These are phyloP conservation scores for Zygosaccharomyces sapae DNA, from an alignment of 1,139 yeast genomes.

Conservation along the genomic window DNA sequence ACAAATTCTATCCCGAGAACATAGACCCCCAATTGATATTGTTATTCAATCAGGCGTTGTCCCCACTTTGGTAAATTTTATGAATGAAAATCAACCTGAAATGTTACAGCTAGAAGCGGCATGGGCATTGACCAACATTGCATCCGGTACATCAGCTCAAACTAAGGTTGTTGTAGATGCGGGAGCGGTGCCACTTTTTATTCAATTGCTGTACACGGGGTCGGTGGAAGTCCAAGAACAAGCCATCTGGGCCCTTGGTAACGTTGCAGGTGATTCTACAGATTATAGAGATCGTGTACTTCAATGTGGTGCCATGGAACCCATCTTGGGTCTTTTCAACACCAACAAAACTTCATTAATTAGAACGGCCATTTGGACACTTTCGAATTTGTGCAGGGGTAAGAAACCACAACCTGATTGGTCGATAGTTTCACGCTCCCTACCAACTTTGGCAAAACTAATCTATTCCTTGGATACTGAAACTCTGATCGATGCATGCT, in stretches of 20 bases:
- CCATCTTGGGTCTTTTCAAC: conserved; percentile 73
- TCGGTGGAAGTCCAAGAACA: conserved; percentile 94
- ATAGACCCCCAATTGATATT: conserved; percentile 91
- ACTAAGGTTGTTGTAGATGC: conserved; percentile 87
- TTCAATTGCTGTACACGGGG: conserved; percentile 70
- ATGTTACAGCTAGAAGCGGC: conserved; percentile 96
- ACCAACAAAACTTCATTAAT: conserved; percentile 80
- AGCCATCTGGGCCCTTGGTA: conserved; percentile 98
- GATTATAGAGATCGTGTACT: conserved; percentile 85
- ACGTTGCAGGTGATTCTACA: conserved; percentile 96
- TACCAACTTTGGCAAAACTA: conserved; percentile 88
- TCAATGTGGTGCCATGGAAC: conserved; percentile 81
- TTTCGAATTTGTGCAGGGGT: conserved; percentile 94
- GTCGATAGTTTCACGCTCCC: conserved; percentile 77
- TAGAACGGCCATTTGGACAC: conserved; percentile 97
- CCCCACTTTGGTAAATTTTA: conserved; percentile 81
- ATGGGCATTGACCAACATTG: conserved; percentile 97
- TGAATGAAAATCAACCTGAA: conserved; percentile 73
- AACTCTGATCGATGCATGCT: conserved; percentile 93
- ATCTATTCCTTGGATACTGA: conserved; percentile 89
- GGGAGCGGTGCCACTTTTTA: conserved; percentile 91
- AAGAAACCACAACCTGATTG: conserved; percentile 96
- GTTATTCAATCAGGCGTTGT: conserved; percentile 93
- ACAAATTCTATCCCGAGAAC: conserved; percentile 89
- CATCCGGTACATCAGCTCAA: conserved; percentile 87